phyloP scores from a whole-genome alignment of 2,329 filamentous ascomycete species.

The Penicillium expansum region DNA sequence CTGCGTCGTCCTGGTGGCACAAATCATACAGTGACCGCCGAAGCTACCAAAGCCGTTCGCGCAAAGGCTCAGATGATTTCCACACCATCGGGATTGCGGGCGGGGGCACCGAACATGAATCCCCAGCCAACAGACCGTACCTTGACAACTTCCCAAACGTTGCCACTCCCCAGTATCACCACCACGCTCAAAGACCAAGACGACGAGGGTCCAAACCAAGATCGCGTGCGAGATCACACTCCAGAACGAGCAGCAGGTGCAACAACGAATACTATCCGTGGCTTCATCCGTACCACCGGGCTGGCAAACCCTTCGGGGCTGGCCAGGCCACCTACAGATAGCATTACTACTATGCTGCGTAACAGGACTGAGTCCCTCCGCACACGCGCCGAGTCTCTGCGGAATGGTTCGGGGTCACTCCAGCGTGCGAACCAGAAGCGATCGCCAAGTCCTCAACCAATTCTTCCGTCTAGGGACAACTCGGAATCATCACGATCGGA shows the following conservation, averaged over 20 bases:
- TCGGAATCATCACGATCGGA: conserved; percentile 24
- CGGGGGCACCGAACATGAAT: conserved; percentile 24
- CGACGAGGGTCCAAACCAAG: conserved; percentile 2
- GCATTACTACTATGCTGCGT: conserved; percentile 20
- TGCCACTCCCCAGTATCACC: conserved; percentile 11
- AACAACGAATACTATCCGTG: conserved; percentile 31
- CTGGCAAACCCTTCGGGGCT: conserved; percentile 28
- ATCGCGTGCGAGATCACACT: conserved; percentile 1
- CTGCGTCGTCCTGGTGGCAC: conserved; percentile 21
- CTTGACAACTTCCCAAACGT: conserved; percentile 20
- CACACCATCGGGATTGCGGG: conserved; percentile 28
- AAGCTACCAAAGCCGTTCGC: conserved; percentile 29
- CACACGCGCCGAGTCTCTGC: conserved; percentile 22
- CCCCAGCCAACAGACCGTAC: conserved; percentile 24
- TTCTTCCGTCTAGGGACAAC: conserved; percentile 19
- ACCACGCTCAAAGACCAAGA: conserved; percentile 14
- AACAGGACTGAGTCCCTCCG: conserved; percentile 25
- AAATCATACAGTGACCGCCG: conserved; percentile 23
- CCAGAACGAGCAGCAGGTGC: conserved; percentile 10
- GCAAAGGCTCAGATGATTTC: conserved; percentile 27
- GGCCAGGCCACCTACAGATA: conserved; percentile 29
- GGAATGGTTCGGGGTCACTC: conserved; percentile 16
- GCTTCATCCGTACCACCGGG: conserved; percentile 38
- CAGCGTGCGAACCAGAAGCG: conserved; percentile 15
- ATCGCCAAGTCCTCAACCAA: conserved; percentile 13